A percentile compares a stretch with the other conserved stretches of the same genome.
phyloP scores from a whole-genome alignment of 768 basidiomycete species.

The Suillus decipiens region DNA sequence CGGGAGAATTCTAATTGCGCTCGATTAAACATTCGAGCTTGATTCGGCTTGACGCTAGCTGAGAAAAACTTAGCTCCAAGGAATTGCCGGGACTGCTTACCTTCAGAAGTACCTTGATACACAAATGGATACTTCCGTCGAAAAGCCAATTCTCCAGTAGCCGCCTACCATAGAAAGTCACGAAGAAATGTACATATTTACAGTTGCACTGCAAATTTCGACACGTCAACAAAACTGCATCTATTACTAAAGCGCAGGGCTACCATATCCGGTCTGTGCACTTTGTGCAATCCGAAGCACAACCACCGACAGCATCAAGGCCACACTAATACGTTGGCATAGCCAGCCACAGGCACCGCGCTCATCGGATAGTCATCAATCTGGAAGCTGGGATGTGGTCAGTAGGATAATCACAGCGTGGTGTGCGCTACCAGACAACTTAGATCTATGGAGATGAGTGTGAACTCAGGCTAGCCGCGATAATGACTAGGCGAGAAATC shows the following conservation, averaged over 20 bases:
- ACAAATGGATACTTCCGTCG: background rate
- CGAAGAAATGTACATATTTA: constrained; percentile 2
- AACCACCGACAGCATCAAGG: constrained; percentile 81
- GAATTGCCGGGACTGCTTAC: background rate
- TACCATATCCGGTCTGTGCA: constrained; percentile 85
- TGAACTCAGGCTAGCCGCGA: no score
- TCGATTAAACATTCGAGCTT: background rate
- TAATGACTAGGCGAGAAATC: no score
- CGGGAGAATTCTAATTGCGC: background rate
- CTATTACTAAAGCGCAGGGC: constrained; percentile 60
- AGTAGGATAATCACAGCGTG: no score
- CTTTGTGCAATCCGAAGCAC: constrained; percentile 93
- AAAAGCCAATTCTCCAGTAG: background rate
- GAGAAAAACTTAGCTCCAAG: background rate
- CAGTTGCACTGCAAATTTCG: background rate
- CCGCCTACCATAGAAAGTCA: background rate
- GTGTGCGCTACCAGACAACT: no score
- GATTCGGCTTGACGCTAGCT: background rate
- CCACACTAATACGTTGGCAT: constrained; percentile 93
- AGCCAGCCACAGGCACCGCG: no score
- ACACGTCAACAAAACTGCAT: background rate
- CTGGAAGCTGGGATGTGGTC: no score
- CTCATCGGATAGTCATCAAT: no score
- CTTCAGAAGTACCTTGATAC: background rate
- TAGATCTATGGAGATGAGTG: no score